These are phyloP conservation scores for Amanita brunnescens DNA, from an alignment of 768 basidiomycete species.

Conservation along the genomic window DNA sequence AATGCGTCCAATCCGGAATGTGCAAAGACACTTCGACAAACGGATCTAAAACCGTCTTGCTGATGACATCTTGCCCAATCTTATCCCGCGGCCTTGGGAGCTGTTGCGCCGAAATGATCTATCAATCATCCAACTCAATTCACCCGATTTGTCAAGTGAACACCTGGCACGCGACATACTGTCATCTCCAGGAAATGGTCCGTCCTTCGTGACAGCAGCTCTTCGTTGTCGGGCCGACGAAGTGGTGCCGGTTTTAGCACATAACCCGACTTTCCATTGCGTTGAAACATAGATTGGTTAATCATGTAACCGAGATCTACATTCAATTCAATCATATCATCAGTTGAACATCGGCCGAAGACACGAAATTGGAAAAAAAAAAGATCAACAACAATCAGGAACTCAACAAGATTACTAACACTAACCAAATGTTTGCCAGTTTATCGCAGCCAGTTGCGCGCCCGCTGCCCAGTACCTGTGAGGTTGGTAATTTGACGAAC, in stretches of 20 bases:
- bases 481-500: slow-evolving; percentile 85
- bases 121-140: background rate
- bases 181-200: slow-evolving; percentile 59
- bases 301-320: slow-evolving; percentile 86
- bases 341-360: background rate
- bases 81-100: slow-evolving; percentile 67
- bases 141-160: background rate
- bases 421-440: slow-evolving; percentile 94
- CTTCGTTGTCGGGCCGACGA: slow-evolving; percentile 46
- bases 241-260: slow-evolving; percentile 83
- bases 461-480: slow-evolving; percentile 90
- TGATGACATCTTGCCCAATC: slow-evolving; percentile 47
- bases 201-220: slow-evolving; percentile 45
- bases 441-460: slow-evolving; percentile 86
- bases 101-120: slow-evolving; percentile 81
- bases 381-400: background rate
- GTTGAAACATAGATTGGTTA: slow-evolving; percentile 93
- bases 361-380: slow-evolving; percentile 7
- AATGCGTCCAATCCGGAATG: slow-evolving; percentile 58
- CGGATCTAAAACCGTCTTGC: slow-evolving; percentile 54
- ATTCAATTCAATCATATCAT: background rate
- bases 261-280: slow-evolving; percentile 85
- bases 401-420: background rate
- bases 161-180: slow-evolving; percentile 10
- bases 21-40: slow-evolving; percentile 76